Base-by-base conservation (phyloP, 1,284 basidiomycete genomes). In the Erythrobasidium hasegawianum region DNA sequence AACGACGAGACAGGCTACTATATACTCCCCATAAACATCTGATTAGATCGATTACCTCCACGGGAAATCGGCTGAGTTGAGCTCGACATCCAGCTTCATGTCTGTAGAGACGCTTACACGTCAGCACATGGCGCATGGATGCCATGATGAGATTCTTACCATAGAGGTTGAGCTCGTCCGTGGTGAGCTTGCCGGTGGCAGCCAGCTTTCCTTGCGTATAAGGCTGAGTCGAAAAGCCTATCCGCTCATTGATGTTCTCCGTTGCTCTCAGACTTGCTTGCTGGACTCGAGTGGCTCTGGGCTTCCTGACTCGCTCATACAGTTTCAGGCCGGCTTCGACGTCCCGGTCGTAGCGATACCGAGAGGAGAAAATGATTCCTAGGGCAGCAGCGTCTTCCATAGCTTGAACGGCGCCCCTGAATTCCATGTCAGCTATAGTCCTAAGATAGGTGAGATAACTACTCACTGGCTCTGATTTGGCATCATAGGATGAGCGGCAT, bases 221-320 rank as follows among this genome's bases (percentile, higher is more conserved):
- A n/a, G 73, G 76, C 54, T 73, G 64, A 45, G 69, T 71, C 0
- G 74, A 74, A 68, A 79, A 79, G 49, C 78, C 78, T 62, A 79
- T 77, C 14, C 78, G 72, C 71, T 79, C 78, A 67, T 77, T 77
- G 67, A 79, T 72, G 68, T 79, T 76, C 68, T 79, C 78, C 14
- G 77, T 75, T 2, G 78, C 78, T 11, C 75, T 69, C 1, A 71
- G 66, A 9, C 71, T 74, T 11, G 76, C 76, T 22, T 72, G 70
- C 69, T 78, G 78, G 1, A 79, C 77, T n/a, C 76, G 72, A 4
- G 76, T 77, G 2, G 77, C 78, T 40, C 78, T 72, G 0, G 76
- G 75, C 68, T 78, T 77, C 55, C 78, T 72, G 41, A 79, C 73
- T 59, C 74, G 71, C 72, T 79, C 72, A 71, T 78, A 79, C 39